phyloP scores from a whole-genome alignment of 768 basidiomycete genomes.

The Mycena filopes region DNA sequence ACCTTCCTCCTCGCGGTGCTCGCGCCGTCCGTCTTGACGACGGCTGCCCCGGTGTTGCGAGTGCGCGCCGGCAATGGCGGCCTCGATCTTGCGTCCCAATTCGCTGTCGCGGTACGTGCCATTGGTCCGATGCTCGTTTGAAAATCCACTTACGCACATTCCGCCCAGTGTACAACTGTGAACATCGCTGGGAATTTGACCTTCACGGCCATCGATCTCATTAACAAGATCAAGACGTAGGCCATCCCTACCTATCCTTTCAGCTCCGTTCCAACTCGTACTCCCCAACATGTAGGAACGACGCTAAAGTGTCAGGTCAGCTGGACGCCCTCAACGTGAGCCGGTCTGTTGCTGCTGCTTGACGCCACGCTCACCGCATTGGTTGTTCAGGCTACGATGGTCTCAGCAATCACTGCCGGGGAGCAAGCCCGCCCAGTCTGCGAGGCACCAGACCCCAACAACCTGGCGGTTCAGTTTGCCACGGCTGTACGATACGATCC shows the following conservation, averaged over 20 bases:
- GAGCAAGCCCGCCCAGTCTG: too few species aligned
- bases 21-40: slow-evolving; percentile 10
- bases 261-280: too few species aligned
- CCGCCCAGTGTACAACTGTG: neutral
- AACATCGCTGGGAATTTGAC: slow-evolving; percentile 4
- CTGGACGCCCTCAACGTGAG: too few species aligned
- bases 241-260: neutral
- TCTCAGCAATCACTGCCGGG: too few species aligned
- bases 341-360: too few species aligned
- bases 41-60: slow-evolving; percentile 1
- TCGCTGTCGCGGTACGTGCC: slow-evolving; percentile 4
- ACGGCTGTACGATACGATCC: too few species aligned
- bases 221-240: slow-evolving; percentile 7
- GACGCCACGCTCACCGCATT: too few species aligned
- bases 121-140: neutral
- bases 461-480: too few species aligned
- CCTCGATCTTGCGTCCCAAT: neutral
- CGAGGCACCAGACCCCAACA: too few species aligned
- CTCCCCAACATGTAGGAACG: too few species aligned
- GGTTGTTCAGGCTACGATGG: too few species aligned
- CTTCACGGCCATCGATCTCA: neutral
- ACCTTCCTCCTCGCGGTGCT: slow-evolving; percentile 9
- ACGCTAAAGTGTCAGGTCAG: too few species aligned
- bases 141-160: neutral
- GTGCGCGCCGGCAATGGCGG: neutral